Evolutionary conservation across 2,329 filamentous ascomycete genomes (phyloP).

Genomic region (Septoria linicola): DNA sequence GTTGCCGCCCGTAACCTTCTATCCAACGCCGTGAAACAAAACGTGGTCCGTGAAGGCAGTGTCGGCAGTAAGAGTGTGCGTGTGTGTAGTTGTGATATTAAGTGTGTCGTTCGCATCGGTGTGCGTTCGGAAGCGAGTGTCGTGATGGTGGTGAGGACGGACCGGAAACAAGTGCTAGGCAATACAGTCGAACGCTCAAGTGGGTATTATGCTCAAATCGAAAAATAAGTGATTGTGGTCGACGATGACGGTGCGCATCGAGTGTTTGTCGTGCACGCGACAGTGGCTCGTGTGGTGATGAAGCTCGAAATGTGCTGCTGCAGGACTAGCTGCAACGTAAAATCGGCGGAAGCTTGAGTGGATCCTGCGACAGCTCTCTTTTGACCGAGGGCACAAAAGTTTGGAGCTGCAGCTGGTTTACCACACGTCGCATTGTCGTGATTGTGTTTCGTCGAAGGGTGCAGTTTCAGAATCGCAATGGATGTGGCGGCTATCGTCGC

Average conservation of each 20-base stretch:
- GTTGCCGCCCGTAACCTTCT: constrained; percentile 23
- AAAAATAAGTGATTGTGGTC: constrained; percentile 8
- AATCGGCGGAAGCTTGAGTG: constrained; percentile 13
- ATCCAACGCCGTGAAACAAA: constrained; percentile 22
- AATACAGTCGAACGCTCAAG: constrained; percentile 25
- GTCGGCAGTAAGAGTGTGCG: constrained; percentile 1
- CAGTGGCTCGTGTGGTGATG: constrained; percentile 8
- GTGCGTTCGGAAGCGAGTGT: not conserved
- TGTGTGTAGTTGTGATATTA: constrained; percentile 11
- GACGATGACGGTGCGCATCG: constrained; percentile 9
- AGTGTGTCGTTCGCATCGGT: not conserved
- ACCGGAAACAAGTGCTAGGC: constrained; percentile 13
- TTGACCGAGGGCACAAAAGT: constrained; percentile 6
- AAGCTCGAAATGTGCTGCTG: constrained; percentile 9
- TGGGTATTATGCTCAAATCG: constrained; percentile 26
- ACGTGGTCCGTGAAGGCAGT: constrained; percentile 16
- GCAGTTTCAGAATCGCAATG: not conserved
- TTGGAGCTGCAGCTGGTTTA: constrained; percentile 10
- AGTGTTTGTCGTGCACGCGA: constrained; percentile 10
- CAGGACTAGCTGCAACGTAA: constrained; percentile 16
- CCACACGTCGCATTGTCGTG: constrained; percentile 5
- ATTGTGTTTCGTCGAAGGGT: constrained; percentile 7
- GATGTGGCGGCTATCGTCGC: constrained; percentile 24
- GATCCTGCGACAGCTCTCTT: constrained; percentile 2
- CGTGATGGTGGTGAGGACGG: constrained; percentile 2